Evolutionary conservation across 345 rosid genomes (phyloP), one percentile per base, ranked within the genome.

Genomic region (Eucalyptus polybractea): DNA sequence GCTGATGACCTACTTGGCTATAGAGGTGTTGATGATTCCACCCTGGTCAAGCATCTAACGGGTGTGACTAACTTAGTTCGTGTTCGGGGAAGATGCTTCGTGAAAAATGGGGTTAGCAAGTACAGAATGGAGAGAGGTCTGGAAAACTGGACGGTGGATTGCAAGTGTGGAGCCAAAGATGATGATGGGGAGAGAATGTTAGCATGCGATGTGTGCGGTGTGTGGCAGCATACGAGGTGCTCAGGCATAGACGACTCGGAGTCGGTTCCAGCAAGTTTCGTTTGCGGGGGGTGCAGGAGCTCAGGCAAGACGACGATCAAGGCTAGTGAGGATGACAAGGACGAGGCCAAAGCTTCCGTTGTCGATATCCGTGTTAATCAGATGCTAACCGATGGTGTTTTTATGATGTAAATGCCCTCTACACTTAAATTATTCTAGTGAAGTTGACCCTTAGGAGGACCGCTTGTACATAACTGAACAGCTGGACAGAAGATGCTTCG

Each of bases 141-240:
- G 0, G 96, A 95, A 80, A 93, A 94, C 69, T 95, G 97, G 97
- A 95, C 93, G 2, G 94, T 95, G 91, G 95, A 92, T 53, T 95
- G 97, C 92, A 89, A 54, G 22, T 95, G 97, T 6, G 97, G 97
- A 51, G 96, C 96, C 5, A 95, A 92, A 90, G 96, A 95, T 29
- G 97, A 95, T 51, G 97, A 95, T 60, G 97, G 97, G 13, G 97
- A 95, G 89, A 92, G 97, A 87, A 95, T 95, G 97, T 37, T 95
- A 60, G 96, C 97, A 7, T 95, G 97, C 50, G 97, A 95, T 87
- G 91, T 90, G 25, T 95, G 97, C 86, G 93, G 96, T 2, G 96
- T 93, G 88, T 95, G 97, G 96, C 96, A 92, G 92, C 97, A 95
- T 89, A 95, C 97, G 4, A 91, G 97, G 90, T 95, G 97, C 89